Evolutionary conservation across 169 alveolate genomes (phyloP), one percentile per base, ranked within the genome.

Genomic region (Plasmodium gallinaceum): DNA sequence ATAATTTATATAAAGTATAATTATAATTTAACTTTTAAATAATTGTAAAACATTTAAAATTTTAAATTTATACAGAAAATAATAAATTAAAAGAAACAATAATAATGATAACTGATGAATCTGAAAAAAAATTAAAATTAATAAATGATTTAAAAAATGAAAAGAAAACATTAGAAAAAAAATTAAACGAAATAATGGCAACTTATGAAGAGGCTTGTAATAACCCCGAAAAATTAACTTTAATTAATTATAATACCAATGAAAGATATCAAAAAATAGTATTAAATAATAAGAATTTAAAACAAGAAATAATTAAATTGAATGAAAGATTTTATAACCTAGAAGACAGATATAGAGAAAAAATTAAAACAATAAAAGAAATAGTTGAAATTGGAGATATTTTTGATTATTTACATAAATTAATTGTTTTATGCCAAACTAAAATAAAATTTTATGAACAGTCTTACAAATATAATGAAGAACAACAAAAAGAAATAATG

Each of bases 301-400:
- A 65, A 76, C 48, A 37, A 46, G 89, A 76, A 52, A 57, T 76
- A 32, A 46, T 22, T 9, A 76, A 76, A 76, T 22, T 76, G 76
- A 76, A 64, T 43, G 76, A 64, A 48, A n/a, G 89, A 32, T 76
- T 64, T 48, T 76, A 76, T 54, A 65, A 76, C 26, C 64, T 64
- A 6, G 89, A 62, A 76, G 66, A 76, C 65, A 70, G 42, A 76
- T 76, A 76, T 76, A 76, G 62, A 32, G 78, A 76, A n/a, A 76
- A 76, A 76, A 42, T 76, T 20, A 76, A 64, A 76, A 76, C 64
- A 22, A 76, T 76, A 57, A 76, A 76, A 64, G 89, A 76, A 58
- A 70, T 76, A 14, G 70, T 76, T n/a, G 89, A 76, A 62, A 76
- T 76, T n/a, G 89, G 89, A 32, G 89, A 76, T 14, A 76, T 76